Evolutionary conservation across 306 rosid genomes (phyloP).

Genomic region (Hippophae rhamnoides): DNA sequence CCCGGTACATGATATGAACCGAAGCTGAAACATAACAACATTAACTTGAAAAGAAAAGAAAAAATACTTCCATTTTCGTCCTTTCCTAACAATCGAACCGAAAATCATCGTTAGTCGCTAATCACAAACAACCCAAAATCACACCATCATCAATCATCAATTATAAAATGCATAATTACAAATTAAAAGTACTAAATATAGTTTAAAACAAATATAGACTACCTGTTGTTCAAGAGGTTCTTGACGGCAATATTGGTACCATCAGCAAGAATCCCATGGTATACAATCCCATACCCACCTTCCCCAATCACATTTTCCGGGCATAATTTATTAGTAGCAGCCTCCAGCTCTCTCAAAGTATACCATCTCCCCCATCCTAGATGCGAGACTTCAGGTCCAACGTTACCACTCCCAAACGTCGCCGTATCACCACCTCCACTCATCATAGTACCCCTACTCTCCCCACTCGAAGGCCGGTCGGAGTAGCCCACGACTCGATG

Average conservation of each 20-base stretch:
- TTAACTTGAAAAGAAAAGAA: neutral
- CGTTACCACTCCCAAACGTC: slow-evolving; percentile 42
- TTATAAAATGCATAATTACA: neutral
- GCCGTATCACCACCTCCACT: slow-evolving; percentile 48
- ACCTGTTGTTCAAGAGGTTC: slow-evolving; percentile 94
- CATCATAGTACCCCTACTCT: slow-evolving; percentile 41
- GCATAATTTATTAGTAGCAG: slow-evolving; percentile 66
- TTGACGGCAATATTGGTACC: slow-evolving; percentile 75
- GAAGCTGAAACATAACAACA: neutral
- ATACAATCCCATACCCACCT: slow-evolving; percentile 97
- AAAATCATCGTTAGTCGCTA: neutral
- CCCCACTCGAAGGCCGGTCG: slow-evolving; percentile 76
- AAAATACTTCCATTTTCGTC: neutral
- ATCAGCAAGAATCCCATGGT: slow-evolving; percentile 59
- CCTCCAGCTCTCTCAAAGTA: slow-evolving; percentile 86
- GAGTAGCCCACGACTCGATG: slow-evolving; percentile 58
- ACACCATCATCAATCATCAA: neutral
- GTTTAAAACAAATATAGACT: neutral
- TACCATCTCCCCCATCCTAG: slow-evolving; percentile 99
- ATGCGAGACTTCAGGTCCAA: slow-evolving; percentile 90
- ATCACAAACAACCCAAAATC: neutral
- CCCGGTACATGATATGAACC: neutral
- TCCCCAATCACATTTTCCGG: slow-evolving; percentile 88
- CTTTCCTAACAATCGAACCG: neutral
- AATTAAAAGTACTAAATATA: neutral